A percentile compares a stretch with the other conserved stretches of the same genome.
Evolutionary conservation across 257 asterid genomes (phyloP).

Genomic region (Fraxinus pennsylvanica): DNA sequence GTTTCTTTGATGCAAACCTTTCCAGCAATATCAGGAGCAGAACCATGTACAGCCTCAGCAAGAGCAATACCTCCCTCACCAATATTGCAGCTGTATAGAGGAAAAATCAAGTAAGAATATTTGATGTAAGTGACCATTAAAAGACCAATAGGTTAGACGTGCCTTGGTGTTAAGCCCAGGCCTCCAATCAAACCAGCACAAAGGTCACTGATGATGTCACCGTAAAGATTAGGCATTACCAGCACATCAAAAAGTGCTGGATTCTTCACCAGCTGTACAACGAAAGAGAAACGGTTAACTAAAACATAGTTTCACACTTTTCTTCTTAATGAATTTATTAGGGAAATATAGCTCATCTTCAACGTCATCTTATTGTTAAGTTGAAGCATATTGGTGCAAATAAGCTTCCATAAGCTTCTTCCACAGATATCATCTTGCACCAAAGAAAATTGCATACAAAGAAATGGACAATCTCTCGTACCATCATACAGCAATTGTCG

Average conservation of each 20-base stretch:
- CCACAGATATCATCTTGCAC: slow-evolving; percentile 12
- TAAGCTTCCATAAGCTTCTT: slow-evolving; percentile 8
- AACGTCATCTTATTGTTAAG: not conserved
- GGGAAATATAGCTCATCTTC: slow-evolving; percentile 6
- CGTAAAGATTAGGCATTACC: slow-evolving; percentile 68
- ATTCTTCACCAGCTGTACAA: slow-evolving; percentile 81
- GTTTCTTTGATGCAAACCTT: slow-evolving; percentile 53
- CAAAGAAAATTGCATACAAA: slow-evolving; percentile 3
- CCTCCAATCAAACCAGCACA: slow-evolving; percentile 97
- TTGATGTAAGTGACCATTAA: slow-evolving; percentile 6
- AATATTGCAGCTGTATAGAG: slow-evolving; percentile 64
- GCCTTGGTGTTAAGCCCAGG: slow-evolving; percentile 96
- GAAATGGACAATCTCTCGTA: slow-evolving; percentile 32
- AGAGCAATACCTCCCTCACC: slow-evolving; percentile 99
- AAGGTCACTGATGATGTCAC: slow-evolving; percentile 81
- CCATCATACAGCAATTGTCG: slow-evolving; percentile 98
- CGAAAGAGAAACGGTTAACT: slow-evolving; percentile 12
- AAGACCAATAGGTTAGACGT: slow-evolving; percentile 18
- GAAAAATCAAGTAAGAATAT: slow-evolving; percentile 12
- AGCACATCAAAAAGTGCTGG: slow-evolving; percentile 80
- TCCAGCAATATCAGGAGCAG: slow-evolving; percentile 99
- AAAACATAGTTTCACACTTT: slow-evolving; percentile 3
- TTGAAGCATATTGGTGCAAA: slow-evolving; percentile 11
- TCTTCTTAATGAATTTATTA: not conserved
- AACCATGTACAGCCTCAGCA: slow-evolving; percentile 99